These are phyloP conservation scores for Rhodotorula glutinis DNA, from an alignment of 1,284 basidiomycete genomes.

Conservation along the genomic window DNA sequence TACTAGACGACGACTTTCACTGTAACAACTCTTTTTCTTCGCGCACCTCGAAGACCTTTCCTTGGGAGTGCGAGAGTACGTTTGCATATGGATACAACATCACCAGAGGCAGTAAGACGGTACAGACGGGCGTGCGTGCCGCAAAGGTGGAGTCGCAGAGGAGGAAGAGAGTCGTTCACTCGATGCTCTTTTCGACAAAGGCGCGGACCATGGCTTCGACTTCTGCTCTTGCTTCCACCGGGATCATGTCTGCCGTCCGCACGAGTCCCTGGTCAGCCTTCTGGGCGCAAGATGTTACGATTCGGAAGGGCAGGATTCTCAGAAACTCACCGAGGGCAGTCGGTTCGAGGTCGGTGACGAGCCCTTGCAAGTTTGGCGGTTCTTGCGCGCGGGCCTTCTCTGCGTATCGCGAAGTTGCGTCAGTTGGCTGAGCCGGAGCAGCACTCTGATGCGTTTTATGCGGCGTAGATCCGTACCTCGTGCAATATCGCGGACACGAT, in stretches of 20 bases:
- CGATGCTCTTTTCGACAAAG: slow-evolving; percentile 39
- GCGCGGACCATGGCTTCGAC: slow-evolving; percentile 31
- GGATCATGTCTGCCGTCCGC: slow-evolving; percentile 21
- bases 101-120: too few relatives aligned
- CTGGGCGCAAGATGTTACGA: too few relatives aligned
- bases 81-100: slow-evolving; percentile 11
- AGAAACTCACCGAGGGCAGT: slow-evolving; percentile 14
- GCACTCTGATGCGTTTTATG: too few relatives aligned
- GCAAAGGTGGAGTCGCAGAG: not conserved
- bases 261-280: not conserved
- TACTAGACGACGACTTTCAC: slow-evolving; percentile 6
- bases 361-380: slow-evolving; percentile 21
- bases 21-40: too few relatives aligned
- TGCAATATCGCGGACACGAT: slow-evolving; percentile 26
- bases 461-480: too few relatives aligned
- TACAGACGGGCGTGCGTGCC: too few relatives aligned
- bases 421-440: not conserved
- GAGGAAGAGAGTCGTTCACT: slow-evolving; percentile 9
- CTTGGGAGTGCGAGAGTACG: too few relatives aligned
- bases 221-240: slow-evolving; percentile 20
- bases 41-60: too few relatives aligned
- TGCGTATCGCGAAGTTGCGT: not conserved
- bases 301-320: too few relatives aligned
- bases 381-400: slow-evolving; percentile 28
- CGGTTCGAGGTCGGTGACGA: slow-evolving; percentile 27